Evolutionary conservation across 768 basidiomycete species (phyloP).

Genomic region (Infundibulicybe gibba): DNA sequence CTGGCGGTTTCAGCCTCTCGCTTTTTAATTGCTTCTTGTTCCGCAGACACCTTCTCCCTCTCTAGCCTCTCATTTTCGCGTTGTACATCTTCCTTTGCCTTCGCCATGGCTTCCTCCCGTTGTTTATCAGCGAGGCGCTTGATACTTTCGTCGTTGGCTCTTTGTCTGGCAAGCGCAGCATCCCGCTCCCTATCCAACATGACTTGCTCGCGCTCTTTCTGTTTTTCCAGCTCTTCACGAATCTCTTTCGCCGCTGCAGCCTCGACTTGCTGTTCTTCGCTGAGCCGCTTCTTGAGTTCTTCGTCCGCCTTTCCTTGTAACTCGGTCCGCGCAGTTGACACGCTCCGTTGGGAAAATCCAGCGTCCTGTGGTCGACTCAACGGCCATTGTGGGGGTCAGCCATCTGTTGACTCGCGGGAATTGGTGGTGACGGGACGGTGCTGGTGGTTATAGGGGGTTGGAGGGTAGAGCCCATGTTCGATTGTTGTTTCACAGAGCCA

Average conservation of each 20-base stretch:
- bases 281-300: neutral
- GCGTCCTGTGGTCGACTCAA: too few relatives aligned
- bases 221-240: neutral
- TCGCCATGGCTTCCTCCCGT: neutral
- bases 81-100: neutral
- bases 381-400: too few relatives aligned
- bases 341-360: too few relatives aligned
- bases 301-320: too few relatives aligned
- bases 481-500: too few relatives aligned
- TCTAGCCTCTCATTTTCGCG: neutral
- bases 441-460: too few relatives aligned
- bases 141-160: neutral
- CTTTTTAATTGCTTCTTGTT: slow-evolving; percentile 12
- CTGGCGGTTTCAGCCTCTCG: slow-evolving; percentile 8
- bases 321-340: too few relatives aligned
- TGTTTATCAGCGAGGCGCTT: neutral
- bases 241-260: neutral
- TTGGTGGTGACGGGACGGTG: too few relatives aligned
- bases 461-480: too few relatives aligned
- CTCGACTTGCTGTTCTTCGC: neutral
- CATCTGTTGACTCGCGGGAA: too few relatives aligned
- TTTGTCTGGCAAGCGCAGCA: neutral
- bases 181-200: neutral
- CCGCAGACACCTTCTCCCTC: slow-evolving; percentile 5
- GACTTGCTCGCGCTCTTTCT: neutral